Evolutionary conservation across 768 basidiomycete genomes (phyloP).

Genomic region (Mycena metata): DNA sequence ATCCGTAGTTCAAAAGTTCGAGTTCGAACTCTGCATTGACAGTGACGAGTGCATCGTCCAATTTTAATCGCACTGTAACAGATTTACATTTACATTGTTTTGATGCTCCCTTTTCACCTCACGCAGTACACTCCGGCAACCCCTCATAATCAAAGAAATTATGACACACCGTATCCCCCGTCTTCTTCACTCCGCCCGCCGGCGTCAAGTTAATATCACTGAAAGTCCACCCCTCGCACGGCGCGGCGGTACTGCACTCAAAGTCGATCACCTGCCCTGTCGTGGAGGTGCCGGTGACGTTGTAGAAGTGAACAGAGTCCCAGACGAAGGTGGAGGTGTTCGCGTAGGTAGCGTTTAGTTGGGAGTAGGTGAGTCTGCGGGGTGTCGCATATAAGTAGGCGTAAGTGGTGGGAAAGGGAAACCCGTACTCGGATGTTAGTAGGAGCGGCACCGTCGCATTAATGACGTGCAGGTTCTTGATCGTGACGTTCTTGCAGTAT

Average conservation of each 20-base stretch:
- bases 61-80: too few species aligned
- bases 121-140: background rate
- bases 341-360: slow-evolving; percentile 1
- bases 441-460: slow-evolving; percentile 3
- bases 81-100: too few species aligned
- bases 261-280: slow-evolving; percentile 1
- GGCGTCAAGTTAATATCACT: background rate
- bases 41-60: too few species aligned
- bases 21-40: too few species aligned
- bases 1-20: too few species aligned
- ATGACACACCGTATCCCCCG: slow-evolving; percentile 1
- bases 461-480: slow-evolving; percentile 5
- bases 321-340: slow-evolving; percentile 4
- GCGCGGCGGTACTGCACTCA: slow-evolving; percentile 4
- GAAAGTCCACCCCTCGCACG: background rate
- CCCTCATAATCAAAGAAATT: background rate
- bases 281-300: background rate
- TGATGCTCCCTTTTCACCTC: background rate
- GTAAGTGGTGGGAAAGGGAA: background rate
- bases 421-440: slow-evolving; percentile 6
- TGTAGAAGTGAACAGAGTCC: background rate
- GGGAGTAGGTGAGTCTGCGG: background rate
- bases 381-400: background rate
- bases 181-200: background rate
- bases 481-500: slow-evolving; percentile 3